Evolutionary conservation across 169 alveolate genomes (phyloP).

Genomic region (Cryptosporidium ryanae): DNA sequence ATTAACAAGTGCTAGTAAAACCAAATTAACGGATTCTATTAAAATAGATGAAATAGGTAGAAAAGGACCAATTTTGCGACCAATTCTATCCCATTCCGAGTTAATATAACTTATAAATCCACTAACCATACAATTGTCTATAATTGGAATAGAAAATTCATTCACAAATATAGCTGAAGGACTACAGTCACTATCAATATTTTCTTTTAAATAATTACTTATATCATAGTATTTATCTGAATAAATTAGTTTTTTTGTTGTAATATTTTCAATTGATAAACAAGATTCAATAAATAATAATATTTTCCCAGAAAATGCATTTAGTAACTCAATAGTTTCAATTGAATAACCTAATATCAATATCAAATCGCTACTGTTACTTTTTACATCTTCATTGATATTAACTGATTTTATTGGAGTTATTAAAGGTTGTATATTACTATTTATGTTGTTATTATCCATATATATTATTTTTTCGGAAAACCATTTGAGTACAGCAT

Average conservation of each 20-base stretch:
- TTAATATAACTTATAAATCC: slow-evolving; percentile 18
- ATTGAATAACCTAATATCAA: slow-evolving; percentile 56
- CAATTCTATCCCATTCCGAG: slow-evolving; percentile 55
- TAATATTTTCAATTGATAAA: slow-evolving; percentile 2
- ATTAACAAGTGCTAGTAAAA: slow-evolving; percentile 23
- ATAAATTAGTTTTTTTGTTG: neutral
- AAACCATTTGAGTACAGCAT: slow-evolving; percentile 35
- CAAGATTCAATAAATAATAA: slow-evolving; percentile 22
- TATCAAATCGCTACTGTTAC: neutral
- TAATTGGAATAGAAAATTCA: slow-evolving; percentile 8
- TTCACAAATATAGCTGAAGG: slow-evolving; percentile 7
- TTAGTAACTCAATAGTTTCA: slow-evolving; percentile 50
- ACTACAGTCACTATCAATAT: no score
- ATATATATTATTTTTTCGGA: slow-evolving; percentile 42
- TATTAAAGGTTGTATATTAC: slow-evolving; percentile 11
- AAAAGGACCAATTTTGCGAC: slow-evolving; percentile 51
- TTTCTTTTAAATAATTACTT: no score
- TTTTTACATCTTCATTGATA: neutral
- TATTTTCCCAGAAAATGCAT: slow-evolving; percentile 52
- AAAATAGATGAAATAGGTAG: slow-evolving; percentile 52
- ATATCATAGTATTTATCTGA: neutral
- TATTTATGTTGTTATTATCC: neutral
- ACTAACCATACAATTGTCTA: slow-evolving; percentile 30
- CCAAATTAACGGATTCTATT: slow-evolving; percentile 56
- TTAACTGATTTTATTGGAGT: slow-evolving; percentile 49